These are phyloP conservation scores for Nothophaeocryptopus gaeumannii DNA, from an alignment of 2,329 filamentous ascomycete species.

Conservation along the genomic window DNA sequence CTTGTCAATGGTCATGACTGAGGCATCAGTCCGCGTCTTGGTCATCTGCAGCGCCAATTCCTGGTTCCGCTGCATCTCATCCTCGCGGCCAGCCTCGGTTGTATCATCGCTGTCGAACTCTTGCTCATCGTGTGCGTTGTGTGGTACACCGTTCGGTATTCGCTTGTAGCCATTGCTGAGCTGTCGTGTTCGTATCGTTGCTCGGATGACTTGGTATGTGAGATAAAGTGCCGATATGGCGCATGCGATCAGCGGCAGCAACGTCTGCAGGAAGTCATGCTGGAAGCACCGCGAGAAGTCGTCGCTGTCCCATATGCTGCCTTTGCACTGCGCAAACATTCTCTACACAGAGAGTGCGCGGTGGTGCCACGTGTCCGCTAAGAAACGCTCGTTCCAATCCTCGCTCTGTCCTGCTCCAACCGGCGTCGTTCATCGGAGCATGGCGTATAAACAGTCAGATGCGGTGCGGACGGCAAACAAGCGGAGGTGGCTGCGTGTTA, in stretches of 20 bases:
- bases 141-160: conserved; percentile 21
- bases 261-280: conserved; percentile 70
- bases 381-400: too few species aligned
- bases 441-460: conserved; percentile 1
- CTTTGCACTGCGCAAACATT: conserved; percentile 55
- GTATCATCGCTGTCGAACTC: conserved; percentile 35
- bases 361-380: too few species aligned
- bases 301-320: conserved; percentile 59
- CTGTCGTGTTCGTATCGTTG: conserved; percentile 26
- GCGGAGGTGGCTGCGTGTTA: too few species aligned
- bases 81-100: conserved; percentile 34
- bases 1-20: conserved; percentile 67
- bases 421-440: conserved; percentile 9
- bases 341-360: too few species aligned
- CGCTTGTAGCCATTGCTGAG: conserved; percentile 51
- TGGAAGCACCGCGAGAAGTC: conserved; percentile 63
- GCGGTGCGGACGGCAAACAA: too few species aligned
- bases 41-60: conserved; percentile 56
- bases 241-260: conserved; percentile 73
- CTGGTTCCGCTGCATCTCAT: conserved; percentile 59
- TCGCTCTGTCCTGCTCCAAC: too few species aligned
- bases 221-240: conserved; percentile 68
- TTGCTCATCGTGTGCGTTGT: conserved; percentile 32
- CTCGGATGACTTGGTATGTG: conserved; percentile 55
- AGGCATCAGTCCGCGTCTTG: conserved; percentile 49